Base-by-base conservation (phyloP, 495 filamentous ascomycete genomes). In the Sphaerosporella brunnea region DNA sequence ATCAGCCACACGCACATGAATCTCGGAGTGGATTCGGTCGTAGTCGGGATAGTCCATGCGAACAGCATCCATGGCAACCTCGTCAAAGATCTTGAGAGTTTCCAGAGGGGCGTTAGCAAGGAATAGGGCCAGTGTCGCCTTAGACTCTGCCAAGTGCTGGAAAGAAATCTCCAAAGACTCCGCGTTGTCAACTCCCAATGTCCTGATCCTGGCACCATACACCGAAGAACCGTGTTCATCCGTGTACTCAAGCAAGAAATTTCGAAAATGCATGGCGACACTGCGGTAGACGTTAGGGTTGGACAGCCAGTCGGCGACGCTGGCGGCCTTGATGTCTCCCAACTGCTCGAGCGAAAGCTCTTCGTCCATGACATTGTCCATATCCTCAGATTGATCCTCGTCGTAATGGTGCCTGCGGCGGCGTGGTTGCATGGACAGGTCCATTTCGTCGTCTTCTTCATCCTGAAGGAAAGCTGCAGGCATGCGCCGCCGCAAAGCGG, bases 51-150 rank as follows among this genome's bases (percentile, higher is more conserved):
- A 99, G 64, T 95, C 81, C 51, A 95, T 78, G 10, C 96, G 72
- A 0, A 86, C 87, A 23, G 87, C 85, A 46, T 96, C 88, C 71
- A 96, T 86, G 26, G 92, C 92, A 2, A 93, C 90, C 50, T 93
- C 80, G 58, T 99, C 92, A 58, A 99, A 96, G 37, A 96, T 80
- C 64, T 90, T 88, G 51, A 99, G 73, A 50, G 94, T 79, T 61
- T 93, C 87, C 36, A 83, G 75, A 0, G 92, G 92, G 7, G 90
- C 84, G 59, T 96, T 99, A 53, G 88, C 92, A 24, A 96, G 70
- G 70, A 95, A 99, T 63, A 93, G 94, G 13, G 85, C 88, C n/a
- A 99, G 71, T 23, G 84, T 86, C n/a, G 92, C 88, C 66, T 93
- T 96, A 34, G 80, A 79, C 26, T 78, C 73, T 15, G 82, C 75